Percentiles rank a stretch among this genome's conserved stretches.
Evolutionary conservation across 1,139 yeast genomes (phyloP).

Genomic region (Candida labiduridarum): DNA sequence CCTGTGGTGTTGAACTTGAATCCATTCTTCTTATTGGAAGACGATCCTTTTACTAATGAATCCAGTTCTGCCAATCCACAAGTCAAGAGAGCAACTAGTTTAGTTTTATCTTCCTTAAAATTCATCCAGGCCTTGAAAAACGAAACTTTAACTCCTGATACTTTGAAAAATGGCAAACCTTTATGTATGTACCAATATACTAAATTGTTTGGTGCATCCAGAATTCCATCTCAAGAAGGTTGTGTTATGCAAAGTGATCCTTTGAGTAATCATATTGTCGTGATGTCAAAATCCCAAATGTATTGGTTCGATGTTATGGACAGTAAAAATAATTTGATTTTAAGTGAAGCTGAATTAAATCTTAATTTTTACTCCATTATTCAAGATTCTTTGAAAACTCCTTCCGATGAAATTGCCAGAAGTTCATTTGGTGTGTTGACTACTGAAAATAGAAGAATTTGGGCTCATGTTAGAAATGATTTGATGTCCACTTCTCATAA

Average conservation of each 20-base stretch:
- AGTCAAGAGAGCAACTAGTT: conserved; percentile 79
- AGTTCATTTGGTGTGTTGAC: conserved; percentile 88
- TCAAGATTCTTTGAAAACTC: conserved; percentile 65
- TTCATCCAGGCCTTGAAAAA: conserved; percentile 78
- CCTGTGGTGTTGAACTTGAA: conserved; percentile 87
- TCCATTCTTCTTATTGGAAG: conserved; percentile 86
- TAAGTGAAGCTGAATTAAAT: conserved; percentile 74
- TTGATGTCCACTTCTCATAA: conserved; percentile 36
- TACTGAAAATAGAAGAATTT: conserved; percentile 81
- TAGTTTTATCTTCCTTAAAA: conserved; percentile 74
- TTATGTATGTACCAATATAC: conserved; percentile 90
- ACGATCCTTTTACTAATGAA: conserved; percentile 83
- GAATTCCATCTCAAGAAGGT: conserved; percentile 79
- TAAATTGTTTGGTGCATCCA: conserved; percentile 80
- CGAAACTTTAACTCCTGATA: conserved; percentile 76
- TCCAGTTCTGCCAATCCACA: conserved; percentile 58
- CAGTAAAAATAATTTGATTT: conserved; percentile 63
- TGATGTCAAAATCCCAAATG: conserved; percentile 83
- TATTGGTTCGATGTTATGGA: conserved; percentile 94
- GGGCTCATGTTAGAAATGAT: conserved; percentile 75
- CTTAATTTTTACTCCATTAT: conserved; percentile 75
- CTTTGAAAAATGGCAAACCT: conserved; percentile 61
- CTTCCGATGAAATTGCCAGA: conserved; percentile 69
- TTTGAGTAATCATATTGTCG: conserved; percentile 76
- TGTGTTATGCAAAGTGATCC: conserved; percentile 84